phyloP scores from a whole-genome alignment of 192 early-diverging fungal species.

The Lobulomyces angularis region DNA sequence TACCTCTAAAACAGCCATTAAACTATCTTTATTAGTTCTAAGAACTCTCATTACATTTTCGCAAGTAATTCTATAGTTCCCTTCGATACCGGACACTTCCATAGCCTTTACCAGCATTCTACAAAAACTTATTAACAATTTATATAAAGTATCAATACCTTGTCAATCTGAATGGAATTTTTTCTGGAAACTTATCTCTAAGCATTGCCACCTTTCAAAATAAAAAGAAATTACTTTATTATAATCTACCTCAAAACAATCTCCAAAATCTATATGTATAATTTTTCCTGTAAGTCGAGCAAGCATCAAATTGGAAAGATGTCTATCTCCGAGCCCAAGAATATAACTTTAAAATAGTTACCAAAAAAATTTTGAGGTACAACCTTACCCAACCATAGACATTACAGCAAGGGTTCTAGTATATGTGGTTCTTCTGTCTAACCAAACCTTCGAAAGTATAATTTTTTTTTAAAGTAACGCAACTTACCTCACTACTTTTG shows the following conservation, averaged over 20 bases:
- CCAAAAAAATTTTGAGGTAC: no score
- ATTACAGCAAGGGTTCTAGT: slow-evolving; percentile 67
- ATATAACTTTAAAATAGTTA: no score
- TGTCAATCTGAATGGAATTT: slow-evolving; percentile 74
- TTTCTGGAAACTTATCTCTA: slow-evolving; percentile 72
- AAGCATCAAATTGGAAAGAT: slow-evolving; percentile 69
- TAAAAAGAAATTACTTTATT: not conserved
- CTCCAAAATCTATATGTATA: slow-evolving; percentile 76
- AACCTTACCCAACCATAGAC: slow-evolving; percentile 82
- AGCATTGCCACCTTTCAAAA: slow-evolving; percentile 54
- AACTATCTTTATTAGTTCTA: slow-evolving; percentile 62
- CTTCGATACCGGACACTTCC: slow-evolving; percentile 69
- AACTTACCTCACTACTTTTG: slow-evolving; percentile 53
- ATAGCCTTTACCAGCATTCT: slow-evolving; percentile 75
- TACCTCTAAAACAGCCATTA: slow-evolving; percentile 76
- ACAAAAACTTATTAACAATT: no score
- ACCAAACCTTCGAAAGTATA: slow-evolving; percentile 60
- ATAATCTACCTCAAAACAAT: slow-evolving; percentile 60
- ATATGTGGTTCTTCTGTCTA: slow-evolving; percentile 67
- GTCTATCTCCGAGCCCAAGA: slow-evolving; percentile 66
- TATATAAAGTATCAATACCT: no score
- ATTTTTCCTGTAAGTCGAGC: slow-evolving; percentile 60
- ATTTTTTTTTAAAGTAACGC: no score
- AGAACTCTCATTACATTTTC: slow-evolving; percentile 73
- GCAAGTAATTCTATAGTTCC: slow-evolving; percentile 67